Percentiles rank a stretch among this genome's conserved stretches.
phyloP scores from a whole-genome alignment of 23 red algal species.

The Gracilariopsis chorda region DNA sequence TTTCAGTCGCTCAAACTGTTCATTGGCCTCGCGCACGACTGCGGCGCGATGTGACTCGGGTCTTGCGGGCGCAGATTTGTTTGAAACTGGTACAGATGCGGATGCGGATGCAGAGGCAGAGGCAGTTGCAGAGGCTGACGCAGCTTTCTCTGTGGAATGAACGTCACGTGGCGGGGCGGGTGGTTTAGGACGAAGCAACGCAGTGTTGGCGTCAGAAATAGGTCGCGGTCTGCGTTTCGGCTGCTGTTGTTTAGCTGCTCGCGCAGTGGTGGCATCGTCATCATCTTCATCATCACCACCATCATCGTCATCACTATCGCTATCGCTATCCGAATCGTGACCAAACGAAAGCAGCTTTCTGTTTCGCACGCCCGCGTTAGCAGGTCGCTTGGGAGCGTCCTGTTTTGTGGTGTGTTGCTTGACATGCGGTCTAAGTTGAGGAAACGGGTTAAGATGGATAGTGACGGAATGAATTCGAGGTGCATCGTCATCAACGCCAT shows the following conservation, averaged over 20 bases:
- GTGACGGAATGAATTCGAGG: slow-evolving; percentile 7
- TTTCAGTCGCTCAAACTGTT: slow-evolving; percentile 39
- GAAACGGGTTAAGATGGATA: slow-evolving; percentile 11
- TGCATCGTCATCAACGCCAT: slow-evolving; percentile 26
- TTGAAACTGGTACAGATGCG: not conserved
- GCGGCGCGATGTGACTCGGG: slow-evolving; percentile 6
- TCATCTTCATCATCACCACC: not conserved
- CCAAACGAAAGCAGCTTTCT: slow-evolving; percentile 30
- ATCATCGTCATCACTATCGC: not conserved
- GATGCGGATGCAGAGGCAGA: too few species aligned
- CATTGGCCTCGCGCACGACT: slow-evolving; percentile 24
- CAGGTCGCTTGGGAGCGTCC: not conserved
- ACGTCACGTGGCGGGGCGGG: not conserved
- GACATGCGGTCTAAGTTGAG: not conserved
- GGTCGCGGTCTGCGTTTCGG: not conserved
- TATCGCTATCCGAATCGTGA: slow-evolving; percentile 17
- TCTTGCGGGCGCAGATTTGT: not conserved
- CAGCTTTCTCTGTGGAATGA: not conserved
- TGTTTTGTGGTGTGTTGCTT: not conserved
- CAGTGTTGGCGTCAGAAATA: not conserved
- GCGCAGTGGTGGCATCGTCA: slow-evolving; percentile 1
- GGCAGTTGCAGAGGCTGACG: too few species aligned
- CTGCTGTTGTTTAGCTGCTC: not conserved
- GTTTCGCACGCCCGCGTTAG: not conserved
- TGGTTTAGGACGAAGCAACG: not conserved